phyloP scores from a whole-genome alignment of 257 asterid genomes.

The Verbascum thapsus region DNA sequence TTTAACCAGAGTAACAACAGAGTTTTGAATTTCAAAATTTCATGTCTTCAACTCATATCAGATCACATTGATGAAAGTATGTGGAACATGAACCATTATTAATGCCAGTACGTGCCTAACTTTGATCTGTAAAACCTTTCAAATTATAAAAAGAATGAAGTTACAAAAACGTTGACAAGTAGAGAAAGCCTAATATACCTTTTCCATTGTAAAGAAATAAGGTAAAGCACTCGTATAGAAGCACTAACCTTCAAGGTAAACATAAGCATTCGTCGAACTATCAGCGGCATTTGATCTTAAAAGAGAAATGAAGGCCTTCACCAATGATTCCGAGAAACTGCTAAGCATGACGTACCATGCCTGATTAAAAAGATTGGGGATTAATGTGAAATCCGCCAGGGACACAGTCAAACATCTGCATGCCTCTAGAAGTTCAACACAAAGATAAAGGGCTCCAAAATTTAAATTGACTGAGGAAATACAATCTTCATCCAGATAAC shows the following conservation, averaged over 20 bases:
- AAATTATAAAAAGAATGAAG: not conserved
- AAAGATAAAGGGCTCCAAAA: conserved; percentile 71
- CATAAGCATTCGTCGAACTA: conserved; percentile 44
- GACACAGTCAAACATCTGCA: conserved; percentile 62
- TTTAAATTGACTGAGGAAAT: conserved; percentile 38
- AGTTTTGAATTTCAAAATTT: not conserved
- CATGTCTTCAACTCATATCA: conserved; percentile 5
- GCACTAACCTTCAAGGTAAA: conserved; percentile 60
- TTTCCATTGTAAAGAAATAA: conserved; percentile 7
- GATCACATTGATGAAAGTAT: not conserved
- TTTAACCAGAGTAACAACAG: conserved; percentile 21
- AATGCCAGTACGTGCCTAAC: not conserved
- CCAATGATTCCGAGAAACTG: conserved; percentile 49
- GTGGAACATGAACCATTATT: not conserved
- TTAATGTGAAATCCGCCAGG: conserved; percentile 30
- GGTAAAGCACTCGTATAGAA: conserved; percentile 11
- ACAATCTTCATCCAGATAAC: conserved; percentile 33
- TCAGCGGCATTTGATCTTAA: conserved; percentile 44
- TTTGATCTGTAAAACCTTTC: conserved; percentile 12
- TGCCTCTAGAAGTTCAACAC: conserved; percentile 72
- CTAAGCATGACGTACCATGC: conserved; percentile 57
- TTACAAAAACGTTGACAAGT: not conserved
- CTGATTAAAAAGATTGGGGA: conserved; percentile 41
- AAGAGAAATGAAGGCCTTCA: conserved; percentile 48
- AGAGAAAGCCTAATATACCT: not conserved